phyloP scores from a whole-genome alignment of 2,329 filamentous ascomycete genomes.

The Tolypocladium album region DNA sequence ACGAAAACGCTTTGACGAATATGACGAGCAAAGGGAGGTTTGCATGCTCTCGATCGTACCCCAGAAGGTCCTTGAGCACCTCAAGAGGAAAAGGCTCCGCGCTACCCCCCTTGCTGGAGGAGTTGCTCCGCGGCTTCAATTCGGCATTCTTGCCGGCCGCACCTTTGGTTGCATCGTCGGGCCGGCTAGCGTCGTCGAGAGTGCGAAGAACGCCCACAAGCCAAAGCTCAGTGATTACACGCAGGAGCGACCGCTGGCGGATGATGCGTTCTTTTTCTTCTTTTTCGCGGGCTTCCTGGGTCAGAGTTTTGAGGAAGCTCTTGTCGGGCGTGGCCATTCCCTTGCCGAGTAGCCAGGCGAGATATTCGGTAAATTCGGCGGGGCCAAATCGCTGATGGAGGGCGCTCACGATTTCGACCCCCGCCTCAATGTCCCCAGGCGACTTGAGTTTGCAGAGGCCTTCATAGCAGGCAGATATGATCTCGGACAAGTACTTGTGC shows the following conservation, averaged over 20 bases:
- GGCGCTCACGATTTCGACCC: conserved; percentile 88
- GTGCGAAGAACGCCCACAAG: conserved; percentile 80
- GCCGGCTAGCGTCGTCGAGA: conserved; percentile 53
- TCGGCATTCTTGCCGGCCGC: conserved; percentile 52
- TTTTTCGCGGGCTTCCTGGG: conserved; percentile 75
- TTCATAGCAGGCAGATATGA: conserved; percentile 91
- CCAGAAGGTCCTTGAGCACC: conserved; percentile 92
- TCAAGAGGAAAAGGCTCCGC: conserved; percentile 92
- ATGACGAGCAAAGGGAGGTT: conserved; percentile 88
- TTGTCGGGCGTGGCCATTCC: conserved; percentile 88
- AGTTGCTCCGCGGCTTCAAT: conserved; percentile 39
- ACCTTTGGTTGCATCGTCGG: conserved; percentile 53
- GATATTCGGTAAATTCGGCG: conserved; percentile 77
- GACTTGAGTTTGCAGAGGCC: conserved; percentile 86
- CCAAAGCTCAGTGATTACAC: conserved; percentile 94
- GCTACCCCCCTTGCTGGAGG: conserved; percentile 46
- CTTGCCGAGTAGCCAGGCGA: conserved; percentile 86
- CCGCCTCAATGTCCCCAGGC: conserved; percentile 82
- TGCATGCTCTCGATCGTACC: conserved; percentile 82
- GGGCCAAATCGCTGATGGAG: conserved; percentile 92
- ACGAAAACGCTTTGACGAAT: conserved; percentile 92
- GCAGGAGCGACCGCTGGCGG: conserved; percentile 74
- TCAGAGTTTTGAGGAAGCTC: conserved; percentile 64
- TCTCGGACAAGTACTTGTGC: conserved; percentile 94
- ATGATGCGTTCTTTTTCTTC: conserved; percentile 91